Base-by-base conservation (phyloP, 1,284 basidiomycete species). In the Heterobasidion annosum region DNA sequence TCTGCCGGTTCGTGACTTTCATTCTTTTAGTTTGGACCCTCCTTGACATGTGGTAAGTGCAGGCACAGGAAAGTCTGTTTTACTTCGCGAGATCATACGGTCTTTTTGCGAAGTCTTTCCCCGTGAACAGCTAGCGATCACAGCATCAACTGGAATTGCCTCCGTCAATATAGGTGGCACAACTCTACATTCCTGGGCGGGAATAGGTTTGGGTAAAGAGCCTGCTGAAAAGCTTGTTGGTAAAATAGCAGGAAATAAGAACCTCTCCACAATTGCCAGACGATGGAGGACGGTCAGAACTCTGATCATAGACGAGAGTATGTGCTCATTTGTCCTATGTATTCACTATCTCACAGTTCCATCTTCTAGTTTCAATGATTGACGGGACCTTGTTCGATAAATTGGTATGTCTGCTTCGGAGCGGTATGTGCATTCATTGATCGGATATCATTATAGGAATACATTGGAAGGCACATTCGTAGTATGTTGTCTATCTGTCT, bases 31-130 rank as follows among this genome's bases (percentile, higher is more conserved):
- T 33, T 5, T 44, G 33, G 33, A 37, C 52, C 48, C 15, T 42
- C 25, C 25, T 25, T 25, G 25, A 25, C 25, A 25, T 25, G 25
- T 25, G 25, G 37, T 40, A 48, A 50, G 49, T 49, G 46, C 58
- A 91, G 93, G 93, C 54, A 97, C 94, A 8, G 94, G 95, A 52
- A 98, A 98, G 71, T 97, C 94, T 0, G 91, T 98, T 7, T 74
- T 98, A 1, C 76, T 98, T n/a, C 81, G 91, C 4, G 88, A 93
- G 65, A 94, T 97, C 58, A 96, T 98, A 65, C 75, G 76, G 66
- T 65, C 50, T 50, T 61, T 62, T 42, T 56, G 61, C 15, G 62
- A 58, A 19, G 48, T 50, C 34, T 49, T 9, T 49, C 57, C 25
- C 34, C 9, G 19, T 18, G 37, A 18, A 37, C 12, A 8, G n/a